Evolutionary conservation across 179 eudicot genomes (phyloP), one percentile per base, ranked within the genome.

Genomic region (Spinacia oleracea): DNA sequence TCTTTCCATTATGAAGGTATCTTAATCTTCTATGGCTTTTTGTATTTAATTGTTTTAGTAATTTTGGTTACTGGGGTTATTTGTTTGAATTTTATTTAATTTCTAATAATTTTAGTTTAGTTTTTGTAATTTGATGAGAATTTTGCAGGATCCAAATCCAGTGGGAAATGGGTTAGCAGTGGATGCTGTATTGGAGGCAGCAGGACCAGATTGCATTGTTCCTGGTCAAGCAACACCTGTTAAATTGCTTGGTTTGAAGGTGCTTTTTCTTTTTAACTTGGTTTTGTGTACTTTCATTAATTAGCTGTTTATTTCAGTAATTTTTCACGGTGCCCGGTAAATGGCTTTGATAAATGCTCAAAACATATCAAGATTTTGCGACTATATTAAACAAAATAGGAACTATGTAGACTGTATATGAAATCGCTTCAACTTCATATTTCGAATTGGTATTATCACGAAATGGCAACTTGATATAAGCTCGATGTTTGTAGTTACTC

Each of bases 141-240:
- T 23, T 79, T 46, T 83, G 84, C 91, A 93, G 97, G 89, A 91
- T 69, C 84, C 88, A 43, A 86, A 91, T 85, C 98, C 97, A 32
- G 86, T 95, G 59, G 97, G 92, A 79, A 85, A 82, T 67, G 97
- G 95, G 63, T 85, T 95, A 70, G 98, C 88, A 16, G 84, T 75
- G 18, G 97, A 86, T 84, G 98, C 98, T 58, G 74, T 93, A 45
- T 84, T 95, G 72, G 98, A 95, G 87, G 89, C 95, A 64, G 98
- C 98, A 14, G 98, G 97, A 15, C 97, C 97, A 11, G 98, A 95
- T 14, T 95, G 98, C 78, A 87, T 95, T 83, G 95, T 95, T 21
- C 98, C 98, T 64, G 98, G 98, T 48, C 98, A 90, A 82, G 80
- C 78, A 85, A 73, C 87, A 45, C 98, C 98, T 20, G 60, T 95